Evolutionary conservation across 1,284 basidiomycete genomes (phyloP), one percentile per base, ranked within the genome.

Genomic region (Meripilus lineatus): DNA sequence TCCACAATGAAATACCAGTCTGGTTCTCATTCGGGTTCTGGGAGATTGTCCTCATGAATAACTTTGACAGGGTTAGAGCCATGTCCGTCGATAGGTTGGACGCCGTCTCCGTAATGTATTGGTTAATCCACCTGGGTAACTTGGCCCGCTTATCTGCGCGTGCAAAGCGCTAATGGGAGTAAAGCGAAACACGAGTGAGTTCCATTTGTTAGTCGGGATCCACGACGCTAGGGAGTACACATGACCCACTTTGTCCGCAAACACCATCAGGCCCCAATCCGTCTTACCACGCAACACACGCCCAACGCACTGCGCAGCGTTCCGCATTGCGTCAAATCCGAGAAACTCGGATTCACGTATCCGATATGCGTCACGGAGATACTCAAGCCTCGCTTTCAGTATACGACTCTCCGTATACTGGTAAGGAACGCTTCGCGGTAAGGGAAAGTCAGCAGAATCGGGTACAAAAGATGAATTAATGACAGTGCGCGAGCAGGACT

Each of bases 331-430:
- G 61, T 99, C 96, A 67, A 99, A 99, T 17, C 96, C 96, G 20
- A 99, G 74, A 61, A 97, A 99, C 65, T 99, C 96, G 32, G 95
- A 97, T 65, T 99, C 96, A 44, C 93, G 82, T 65, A 99, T 97
- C 47, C 95, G 84, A 68, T 98, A 97, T 46, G 93, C 92, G 68
- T 99, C 96, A n/a, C 96, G 82, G 50, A 99, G 75, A 65, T 97
- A 99, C 66, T 99, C 96, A 38, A 99, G 72, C 11, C 96, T 85
- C 26, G 96, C 96, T 66, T 97, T 98, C 51, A 99, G 72, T 45
- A 99, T 99, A 44, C 96, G 83, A 56, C 91, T 95, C 65, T 99
- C 96, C 23, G 96, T 99, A 59, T 99, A 99, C 66, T 99, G 95
- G 58, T 98, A 98, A 3, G 94, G 94, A 23, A 98, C 91, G 18